Base-by-base conservation (phyloP, 495 filamentous ascomycete species). In the Clavariopsis aquatica region DNA sequence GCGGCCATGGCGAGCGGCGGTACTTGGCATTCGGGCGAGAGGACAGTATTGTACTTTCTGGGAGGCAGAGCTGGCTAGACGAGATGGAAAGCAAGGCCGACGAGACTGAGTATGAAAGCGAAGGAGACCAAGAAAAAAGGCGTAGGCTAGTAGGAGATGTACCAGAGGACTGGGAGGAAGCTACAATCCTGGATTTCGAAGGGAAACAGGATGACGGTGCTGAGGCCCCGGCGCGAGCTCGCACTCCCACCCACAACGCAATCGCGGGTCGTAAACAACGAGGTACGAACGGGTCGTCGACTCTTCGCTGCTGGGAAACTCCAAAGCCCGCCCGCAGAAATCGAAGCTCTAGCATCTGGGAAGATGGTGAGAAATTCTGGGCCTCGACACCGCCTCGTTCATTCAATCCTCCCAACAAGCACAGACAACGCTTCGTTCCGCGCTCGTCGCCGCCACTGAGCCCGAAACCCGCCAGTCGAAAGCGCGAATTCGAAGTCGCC, bases 11-110 rank as follows among this genome's bases (percentile, higher is more conserved):
- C 12, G 73, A 72, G 34, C 27, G 69, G 17, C 60, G 70, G 5
- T 75, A 73, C 51, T 58, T 69, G 20, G 51, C 64, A 1, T 47
- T 75, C 1, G 73, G 72, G 6, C 59, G 72, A 9, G 73, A 74
- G 62, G 72, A 73, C 1, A 73, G 69, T 38, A 66, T 70, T 1
- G 36, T 66, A 13, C 68, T 75, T 20, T 70, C 71, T 26, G 72
- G 65, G 17, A 62, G 73, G 0, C 64, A 57, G 20, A 68, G 60
- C 28, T 62, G 53, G 34, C 57, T 60, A n/a, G 61, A 69, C 19
- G 66, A 64, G 22, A 20, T 58, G 6, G 63, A 66, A 7, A n/a
- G 23, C 9, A 23, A 6, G 20, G 46, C 46, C 1, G 57, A 46
- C 27, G 45, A 60, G 4, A 28, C 60, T 22, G 41, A n/a, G 10